Conservation (phyloP, 495 filamentous ascomycete species). For the Lepraria neglecta region DNA sequence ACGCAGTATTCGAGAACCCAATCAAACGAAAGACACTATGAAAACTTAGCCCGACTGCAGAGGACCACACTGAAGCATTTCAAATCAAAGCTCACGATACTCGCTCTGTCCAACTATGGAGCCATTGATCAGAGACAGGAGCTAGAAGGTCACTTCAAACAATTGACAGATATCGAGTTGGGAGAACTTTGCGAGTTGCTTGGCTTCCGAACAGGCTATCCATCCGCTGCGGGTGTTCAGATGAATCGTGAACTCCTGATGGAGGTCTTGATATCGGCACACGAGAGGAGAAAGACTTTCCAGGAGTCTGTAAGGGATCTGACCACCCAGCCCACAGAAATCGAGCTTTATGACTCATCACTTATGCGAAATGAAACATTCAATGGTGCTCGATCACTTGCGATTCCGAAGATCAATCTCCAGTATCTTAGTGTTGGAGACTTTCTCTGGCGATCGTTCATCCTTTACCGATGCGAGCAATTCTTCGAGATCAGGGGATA, state of each 20-base stretch:
- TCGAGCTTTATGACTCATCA: conserved; percentile 73
- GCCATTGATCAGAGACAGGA: conserved; percentile 75
- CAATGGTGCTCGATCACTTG: conserved; percentile 79
- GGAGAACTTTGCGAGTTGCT: conserved; percentile 60
- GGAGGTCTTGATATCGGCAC: conserved; percentile 69
- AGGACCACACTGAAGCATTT: conserved; percentile 74
- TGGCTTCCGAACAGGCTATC: conserved; percentile 75
- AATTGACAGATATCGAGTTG: conserved; percentile 67
- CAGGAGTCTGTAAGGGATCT: conserved; percentile 68
- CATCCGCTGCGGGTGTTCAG: conserved; percentile 55
- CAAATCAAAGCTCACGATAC: conserved; percentile 81
- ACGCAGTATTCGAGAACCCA: conserved; percentile 63
- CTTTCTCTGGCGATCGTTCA: conserved; percentile 88
- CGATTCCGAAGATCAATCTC: conserved; percentile 89
- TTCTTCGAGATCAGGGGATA: conserved; percentile 93
- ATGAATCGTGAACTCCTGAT: conserved; percentile 61
- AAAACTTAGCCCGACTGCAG: conserved; percentile 70
- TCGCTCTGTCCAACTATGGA: conserved; percentile 88
- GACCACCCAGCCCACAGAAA: conserved; percentile 76
- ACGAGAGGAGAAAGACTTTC: conserved; percentile 76
- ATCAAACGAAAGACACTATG: conserved; percentile 73
- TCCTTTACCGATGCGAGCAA: conserved; percentile 82
- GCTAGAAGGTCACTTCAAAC: conserved; percentile 67
- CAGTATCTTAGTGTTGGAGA: conserved; percentile 94
- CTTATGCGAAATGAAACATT: conserved; percentile 82